Evolutionary conservation across 345 rosid species (phyloP).

Genomic region (Populus deltoides): DNA sequence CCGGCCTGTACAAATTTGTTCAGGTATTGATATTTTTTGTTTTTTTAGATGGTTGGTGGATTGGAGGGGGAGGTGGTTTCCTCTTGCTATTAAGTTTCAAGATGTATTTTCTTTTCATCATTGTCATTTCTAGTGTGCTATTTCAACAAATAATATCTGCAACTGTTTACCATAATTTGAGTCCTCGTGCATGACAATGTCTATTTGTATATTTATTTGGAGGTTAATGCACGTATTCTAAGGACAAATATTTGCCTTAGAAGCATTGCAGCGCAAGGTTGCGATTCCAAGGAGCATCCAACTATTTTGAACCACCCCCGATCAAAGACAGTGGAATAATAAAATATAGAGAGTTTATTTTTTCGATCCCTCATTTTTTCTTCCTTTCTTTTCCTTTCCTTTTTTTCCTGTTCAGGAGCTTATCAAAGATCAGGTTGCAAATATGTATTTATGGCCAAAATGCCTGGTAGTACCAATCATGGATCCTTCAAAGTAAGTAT

Average conservation of each 20-base stretch:
- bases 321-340: too few species aligned
- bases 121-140: neutral
- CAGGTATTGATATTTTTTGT: slow-evolving; percentile 48
- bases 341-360: too few species aligned
- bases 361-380: neutral
- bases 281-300: neutral
- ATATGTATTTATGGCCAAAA: slow-evolving; percentile 97
- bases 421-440: slow-evolving; percentile 92
- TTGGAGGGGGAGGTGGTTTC: neutral
- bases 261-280: neutral
- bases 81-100: neutral
- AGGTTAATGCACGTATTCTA: neutral
- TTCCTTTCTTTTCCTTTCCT: neutral
- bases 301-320: neutral
- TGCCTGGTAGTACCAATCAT: slow-evolving; percentile 64
- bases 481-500: slow-evolving; percentile 73
- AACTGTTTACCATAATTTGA: neutral
- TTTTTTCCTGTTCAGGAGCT: slow-evolving; percentile 57
- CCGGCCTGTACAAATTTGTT: slow-evolving; percentile 88
- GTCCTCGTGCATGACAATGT: neutral
- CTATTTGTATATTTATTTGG: neutral
- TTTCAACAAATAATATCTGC: neutral
- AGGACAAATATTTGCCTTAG: neutral
- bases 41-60: neutral
- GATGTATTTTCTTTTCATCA: neutral